Evolutionary conservation across 2,329 filamentous ascomycete genomes (phyloP).

Genomic region (Coniochaeta ligniaria): DNA sequence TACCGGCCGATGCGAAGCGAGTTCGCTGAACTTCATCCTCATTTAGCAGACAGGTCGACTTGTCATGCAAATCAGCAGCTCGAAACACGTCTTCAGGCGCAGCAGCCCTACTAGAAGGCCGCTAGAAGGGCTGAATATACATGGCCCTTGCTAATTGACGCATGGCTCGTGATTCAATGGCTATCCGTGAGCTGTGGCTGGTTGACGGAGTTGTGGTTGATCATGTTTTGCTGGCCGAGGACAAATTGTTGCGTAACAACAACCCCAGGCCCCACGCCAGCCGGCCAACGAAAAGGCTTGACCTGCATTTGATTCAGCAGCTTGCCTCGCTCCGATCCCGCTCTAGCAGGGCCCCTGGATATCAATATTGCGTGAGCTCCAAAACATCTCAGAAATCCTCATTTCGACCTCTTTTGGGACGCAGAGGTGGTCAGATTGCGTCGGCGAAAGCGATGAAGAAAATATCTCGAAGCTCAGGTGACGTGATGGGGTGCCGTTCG

Average conservation of each 20-base stretch:
- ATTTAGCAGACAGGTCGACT: neutral
- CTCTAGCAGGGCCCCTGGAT: neutral
- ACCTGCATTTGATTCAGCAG: neutral
- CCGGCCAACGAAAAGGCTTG: neutral
- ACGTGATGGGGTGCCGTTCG: neutral
- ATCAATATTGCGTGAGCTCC: neutral
- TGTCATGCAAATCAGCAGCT: neutral
- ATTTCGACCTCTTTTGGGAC: neutral
- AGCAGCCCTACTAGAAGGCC: neutral
- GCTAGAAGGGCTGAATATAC: neutral
- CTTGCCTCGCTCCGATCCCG: neutral
- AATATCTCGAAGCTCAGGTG: neutral
- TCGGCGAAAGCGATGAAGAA: neutral
- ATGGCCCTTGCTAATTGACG: neutral
- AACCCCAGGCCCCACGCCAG: neutral
- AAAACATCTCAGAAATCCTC: neutral
- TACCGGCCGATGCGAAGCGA: neutral
- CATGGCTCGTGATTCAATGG: neutral
- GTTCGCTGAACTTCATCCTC: neutral
- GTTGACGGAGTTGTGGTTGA: neutral
- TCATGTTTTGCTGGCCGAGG: neutral
- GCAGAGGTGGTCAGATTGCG: neutral
- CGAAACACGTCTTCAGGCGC: neutral
- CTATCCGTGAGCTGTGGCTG: neutral
- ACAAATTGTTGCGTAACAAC: slow-evolving; percentile 3